phyloP scores from a whole-genome alignment of 129 eudicot genomes.

The Helianthus tuberosus region DNA sequence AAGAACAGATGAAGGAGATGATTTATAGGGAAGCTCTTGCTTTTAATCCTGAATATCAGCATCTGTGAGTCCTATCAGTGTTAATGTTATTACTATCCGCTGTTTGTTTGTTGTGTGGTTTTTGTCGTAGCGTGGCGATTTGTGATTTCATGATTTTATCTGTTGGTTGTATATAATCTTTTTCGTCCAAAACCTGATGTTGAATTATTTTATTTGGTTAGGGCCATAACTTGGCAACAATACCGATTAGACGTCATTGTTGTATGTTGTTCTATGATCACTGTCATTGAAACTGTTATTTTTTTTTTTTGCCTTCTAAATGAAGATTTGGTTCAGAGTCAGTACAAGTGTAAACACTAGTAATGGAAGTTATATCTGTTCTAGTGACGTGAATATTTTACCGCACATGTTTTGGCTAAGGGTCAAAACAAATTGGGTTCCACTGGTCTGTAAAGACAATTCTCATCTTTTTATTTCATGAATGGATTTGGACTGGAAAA shows the following conservation, averaged over 20 bases:
- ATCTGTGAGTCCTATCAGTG: conserved; percentile 31
- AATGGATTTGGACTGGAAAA: neutral
- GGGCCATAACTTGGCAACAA: conserved; percentile 26
- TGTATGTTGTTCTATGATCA: conserved; percentile 25
- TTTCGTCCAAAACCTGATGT: conserved; percentile 19
- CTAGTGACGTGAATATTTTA: neutral
- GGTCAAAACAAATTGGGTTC: neutral
- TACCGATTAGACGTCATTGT: conserved; percentile 21
- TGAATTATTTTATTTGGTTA: conserved; percentile 27
- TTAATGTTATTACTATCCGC: neutral
- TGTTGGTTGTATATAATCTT: conserved; percentile 40
- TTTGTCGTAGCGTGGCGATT: conserved; percentile 21
- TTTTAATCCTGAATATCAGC: conserved; percentile 74
- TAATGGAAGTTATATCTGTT: neutral
- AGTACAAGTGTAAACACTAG: neutral
- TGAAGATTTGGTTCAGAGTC: neutral
- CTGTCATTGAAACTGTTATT: conserved; percentile 6
- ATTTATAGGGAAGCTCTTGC: conserved; percentile 82
- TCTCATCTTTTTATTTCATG: neutral
- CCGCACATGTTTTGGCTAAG: neutral
- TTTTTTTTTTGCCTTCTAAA: conserved; percentile 14
- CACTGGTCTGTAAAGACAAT: neutral
- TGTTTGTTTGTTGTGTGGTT: conserved; percentile 42
- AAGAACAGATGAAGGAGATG: conserved; percentile 89
- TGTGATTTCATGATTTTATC: conserved; percentile 7